phyloP scores from a whole-genome alignment of 176 grass and related monocot genomes.

The Triticum timopheevii region DNA sequence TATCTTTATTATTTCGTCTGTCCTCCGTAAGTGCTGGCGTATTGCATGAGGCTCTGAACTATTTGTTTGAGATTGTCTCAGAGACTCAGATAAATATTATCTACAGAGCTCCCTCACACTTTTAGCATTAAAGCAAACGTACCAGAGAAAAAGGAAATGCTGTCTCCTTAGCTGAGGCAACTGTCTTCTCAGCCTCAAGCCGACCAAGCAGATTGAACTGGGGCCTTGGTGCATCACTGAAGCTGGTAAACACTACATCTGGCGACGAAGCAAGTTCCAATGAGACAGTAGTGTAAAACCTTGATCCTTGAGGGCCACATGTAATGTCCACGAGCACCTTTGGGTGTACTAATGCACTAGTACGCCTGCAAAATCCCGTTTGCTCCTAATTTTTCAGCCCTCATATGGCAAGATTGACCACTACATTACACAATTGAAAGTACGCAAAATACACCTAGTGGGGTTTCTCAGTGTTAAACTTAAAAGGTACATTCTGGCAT shows the following conservation, averaged over 20 bases:
- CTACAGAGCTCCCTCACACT: neutral
- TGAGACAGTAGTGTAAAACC: neutral
- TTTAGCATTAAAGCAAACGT: neutral
- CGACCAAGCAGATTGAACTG: neutral
- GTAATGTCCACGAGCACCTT: too few species aligned
- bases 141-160: neutral
- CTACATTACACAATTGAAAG: neutral
- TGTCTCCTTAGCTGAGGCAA: neutral
- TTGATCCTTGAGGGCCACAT: neutral
- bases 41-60: neutral
- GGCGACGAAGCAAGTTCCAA: neutral
- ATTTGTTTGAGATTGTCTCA: neutral
- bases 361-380: neutral
- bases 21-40: neutral
- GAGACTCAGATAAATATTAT: neutral
- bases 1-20: slow-evolving; percentile 4
- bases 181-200: neutral
- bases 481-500: neutral
- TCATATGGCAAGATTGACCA: neutral
- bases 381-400: neutral
- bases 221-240: neutral
- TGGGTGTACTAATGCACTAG: too few species aligned
- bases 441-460: neutral
- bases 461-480: neutral
- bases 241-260: neutral